Percentiles rank a stretch among this genome's conserved stretches.
These are phyloP conservation scores for Mucor mucedo DNA, from an alignment of 371 early-diverging fungal genomes.

Conservation along the genomic window DNA sequence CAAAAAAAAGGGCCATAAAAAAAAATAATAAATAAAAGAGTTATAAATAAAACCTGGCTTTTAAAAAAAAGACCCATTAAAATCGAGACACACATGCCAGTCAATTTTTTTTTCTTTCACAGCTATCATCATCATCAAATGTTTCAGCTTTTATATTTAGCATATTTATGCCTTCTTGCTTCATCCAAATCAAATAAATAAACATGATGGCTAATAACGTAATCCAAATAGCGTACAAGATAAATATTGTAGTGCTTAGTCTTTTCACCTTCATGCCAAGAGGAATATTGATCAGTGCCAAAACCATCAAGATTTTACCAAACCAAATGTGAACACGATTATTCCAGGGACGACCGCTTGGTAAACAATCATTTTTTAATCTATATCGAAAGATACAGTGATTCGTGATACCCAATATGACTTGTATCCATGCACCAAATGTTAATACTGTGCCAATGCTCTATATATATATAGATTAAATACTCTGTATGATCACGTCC, in stretches of 20 bases:
- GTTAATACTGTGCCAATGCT: conserved; percentile 34
- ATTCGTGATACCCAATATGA: conserved; percentile 34
- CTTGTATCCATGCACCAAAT: conserved; percentile 35
- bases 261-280: conserved; percentile 40
- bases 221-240: conserved; percentile 33
- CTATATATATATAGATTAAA: conserved; percentile 18
- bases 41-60: background rate
- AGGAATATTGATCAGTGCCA: conserved; percentile 39
- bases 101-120: background rate
- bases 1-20: background rate
- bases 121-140: background rate
- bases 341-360: conserved; percentile 32
- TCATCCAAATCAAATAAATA: conserved; percentile 26
- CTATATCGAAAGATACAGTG: conserved; percentile 37
- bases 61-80: conserved; percentile 6
- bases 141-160: background rate
- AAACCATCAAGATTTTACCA: conserved; percentile 25
- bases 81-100: background rate
- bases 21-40: background rate
- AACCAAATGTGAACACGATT: conserved; percentile 43
- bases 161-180: conserved; percentile 3
- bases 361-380: conserved; percentile 21
- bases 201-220: conserved; percentile 11
- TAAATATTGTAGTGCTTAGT: conserved; percentile 17
- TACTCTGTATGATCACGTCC: background rate